Conservation (phyloP, 768 basidiomycete species). For the Tulasnella sp. region DNA sequence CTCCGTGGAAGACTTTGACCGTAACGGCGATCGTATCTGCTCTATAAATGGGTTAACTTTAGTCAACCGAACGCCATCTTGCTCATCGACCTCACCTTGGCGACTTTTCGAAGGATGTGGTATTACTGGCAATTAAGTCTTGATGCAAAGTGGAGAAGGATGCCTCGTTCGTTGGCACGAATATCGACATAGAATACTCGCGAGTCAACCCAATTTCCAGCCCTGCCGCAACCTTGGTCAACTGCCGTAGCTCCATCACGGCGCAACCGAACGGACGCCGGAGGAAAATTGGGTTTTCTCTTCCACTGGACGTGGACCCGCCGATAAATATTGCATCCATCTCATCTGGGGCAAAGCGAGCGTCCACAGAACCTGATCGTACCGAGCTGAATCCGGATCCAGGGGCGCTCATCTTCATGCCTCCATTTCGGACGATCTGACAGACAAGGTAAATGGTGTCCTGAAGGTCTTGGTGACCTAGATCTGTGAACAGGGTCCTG, state of each 20-base stretch:
- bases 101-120: constrained; percentile 78
- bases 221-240: constrained; percentile 64
- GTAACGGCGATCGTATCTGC: constrained; percentile 85
- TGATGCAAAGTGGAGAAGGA: constrained; percentile 93
- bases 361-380: constrained; percentile 34
- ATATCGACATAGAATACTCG: constrained; percentile 88
- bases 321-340: not conserved
- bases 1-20: constrained; percentile 84
- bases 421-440: constrained; percentile 82
- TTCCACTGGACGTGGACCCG: not conserved
- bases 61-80: constrained; percentile 1
- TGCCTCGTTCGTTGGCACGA: constrained; percentile 73
- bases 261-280: constrained; percentile 96
- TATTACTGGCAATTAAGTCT: constrained; percentile 78
- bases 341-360: constrained; percentile 21
- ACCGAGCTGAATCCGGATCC: constrained; percentile 53
- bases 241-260: constrained; percentile 76
- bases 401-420: constrained; percentile 65
- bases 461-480: constrained; percentile 80
- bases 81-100: constrained; percentile 52
- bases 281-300: constrained; percentile 41
- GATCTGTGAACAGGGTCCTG: constrained; percentile 83
- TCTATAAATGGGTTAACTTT: constrained; percentile 44
- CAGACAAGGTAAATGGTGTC: constrained; percentile 88
- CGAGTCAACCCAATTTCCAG: constrained; percentile 58